Evolutionary conservation across 2,329 filamentous ascomycete species (phyloP).

Genomic region (Trichoderma asperellum): DNA sequence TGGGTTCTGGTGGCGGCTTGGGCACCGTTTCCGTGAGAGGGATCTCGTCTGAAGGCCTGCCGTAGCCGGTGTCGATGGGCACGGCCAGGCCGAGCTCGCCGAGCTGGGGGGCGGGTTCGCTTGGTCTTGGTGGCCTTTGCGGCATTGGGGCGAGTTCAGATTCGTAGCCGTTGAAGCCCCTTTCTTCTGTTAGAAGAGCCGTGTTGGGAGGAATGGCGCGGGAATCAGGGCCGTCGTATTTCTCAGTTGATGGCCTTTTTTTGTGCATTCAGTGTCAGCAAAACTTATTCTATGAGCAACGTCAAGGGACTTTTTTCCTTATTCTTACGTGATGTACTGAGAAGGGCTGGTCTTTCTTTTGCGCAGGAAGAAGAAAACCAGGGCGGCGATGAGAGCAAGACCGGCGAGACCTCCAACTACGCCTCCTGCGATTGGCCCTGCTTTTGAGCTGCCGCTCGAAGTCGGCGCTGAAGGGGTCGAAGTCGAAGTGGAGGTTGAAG

Average conservation of each 20-base stretch:
- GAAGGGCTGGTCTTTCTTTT: constrained; percentile 40
- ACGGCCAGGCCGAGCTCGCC: constrained; percentile 12
- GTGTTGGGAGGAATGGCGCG: neutral
- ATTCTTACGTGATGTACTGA: constrained; percentile 47
- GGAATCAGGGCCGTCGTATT: constrained; percentile 5
- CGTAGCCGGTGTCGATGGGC: constrained; percentile 1
- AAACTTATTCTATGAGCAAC: neutral
- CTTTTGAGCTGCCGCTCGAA: constrained; percentile 39
- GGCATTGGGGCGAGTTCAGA: constrained; percentile 8
- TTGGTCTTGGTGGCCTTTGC: constrained; percentile 5
- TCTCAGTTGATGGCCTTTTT: constrained; percentile 35
- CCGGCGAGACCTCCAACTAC: constrained; percentile 56
- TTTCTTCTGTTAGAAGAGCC: constrained; percentile 12
- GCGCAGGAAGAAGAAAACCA: constrained; percentile 51
- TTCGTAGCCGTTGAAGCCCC: neutral
- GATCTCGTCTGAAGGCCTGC: constrained; percentile 28
- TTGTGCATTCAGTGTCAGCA: constrained; percentile 32
- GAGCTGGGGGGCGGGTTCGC: constrained; percentile 15
- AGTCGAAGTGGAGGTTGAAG: constrained; percentile 29
- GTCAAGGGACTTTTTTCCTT: neutral
- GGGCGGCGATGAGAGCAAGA: constrained; percentile 47
- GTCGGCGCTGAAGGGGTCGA: constrained; percentile 37
- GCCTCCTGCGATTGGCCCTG: constrained; percentile 59
- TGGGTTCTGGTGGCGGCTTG: neutral
- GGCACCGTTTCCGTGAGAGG: constrained; percentile 5